These are phyloP conservation scores for Hypocrella siamensis DNA, from an alignment of 2,329 filamentous ascomycete species.

Conservation along the genomic window DNA sequence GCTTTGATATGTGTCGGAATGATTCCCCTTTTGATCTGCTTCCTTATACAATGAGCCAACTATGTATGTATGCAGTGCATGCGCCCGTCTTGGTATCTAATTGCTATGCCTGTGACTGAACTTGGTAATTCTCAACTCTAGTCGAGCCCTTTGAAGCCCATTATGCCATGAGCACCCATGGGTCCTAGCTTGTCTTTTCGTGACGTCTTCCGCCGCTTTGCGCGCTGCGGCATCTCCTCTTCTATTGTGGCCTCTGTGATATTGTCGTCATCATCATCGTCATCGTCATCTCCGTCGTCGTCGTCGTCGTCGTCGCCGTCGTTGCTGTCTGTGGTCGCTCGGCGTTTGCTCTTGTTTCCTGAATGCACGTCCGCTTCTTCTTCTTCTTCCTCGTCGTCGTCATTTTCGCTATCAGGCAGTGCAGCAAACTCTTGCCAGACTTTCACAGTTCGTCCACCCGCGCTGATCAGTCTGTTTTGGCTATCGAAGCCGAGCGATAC, in stretches of 20 bases:
- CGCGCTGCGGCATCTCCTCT: constrained; percentile 26
- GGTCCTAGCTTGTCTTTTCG: constrained; percentile 28
- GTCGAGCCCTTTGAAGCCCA: constrained; percentile 32
- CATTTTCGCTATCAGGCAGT: constrained; percentile 25
- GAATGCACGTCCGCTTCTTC: constrained; percentile 14
- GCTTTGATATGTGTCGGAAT: too few relatives aligned
- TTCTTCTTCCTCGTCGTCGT: constrained; percentile 32
- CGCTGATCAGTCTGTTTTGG: constrained; percentile 73
- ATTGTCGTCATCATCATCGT: constrained; percentile 27
- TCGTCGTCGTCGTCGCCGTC: constrained; percentile 18
- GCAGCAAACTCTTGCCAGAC: constrained; percentile 76
- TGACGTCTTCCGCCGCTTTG: constrained; percentile 26
- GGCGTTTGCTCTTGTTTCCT: constrained; percentile 13
- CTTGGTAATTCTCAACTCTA: too few relatives aligned
- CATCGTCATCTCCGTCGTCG: constrained; percentile 29
- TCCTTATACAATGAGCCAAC: too few relatives aligned
- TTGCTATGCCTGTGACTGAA: too few relatives aligned
- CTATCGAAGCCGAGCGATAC: constrained; percentile 72
- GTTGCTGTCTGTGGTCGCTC: too few relatives aligned
- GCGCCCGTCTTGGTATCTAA: too few relatives aligned
- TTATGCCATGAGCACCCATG: constrained; percentile 34
- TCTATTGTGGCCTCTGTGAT: constrained; percentile 13
- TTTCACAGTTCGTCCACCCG: constrained; percentile 73
- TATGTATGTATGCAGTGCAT: too few relatives aligned
- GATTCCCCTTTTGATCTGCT: too few relatives aligned